Percentiles rank a stretch among this genome's conserved stretches.
Conservation (phyloP, 805 yeast species). For the Sugiyamaella lignohabitans region DNA sequence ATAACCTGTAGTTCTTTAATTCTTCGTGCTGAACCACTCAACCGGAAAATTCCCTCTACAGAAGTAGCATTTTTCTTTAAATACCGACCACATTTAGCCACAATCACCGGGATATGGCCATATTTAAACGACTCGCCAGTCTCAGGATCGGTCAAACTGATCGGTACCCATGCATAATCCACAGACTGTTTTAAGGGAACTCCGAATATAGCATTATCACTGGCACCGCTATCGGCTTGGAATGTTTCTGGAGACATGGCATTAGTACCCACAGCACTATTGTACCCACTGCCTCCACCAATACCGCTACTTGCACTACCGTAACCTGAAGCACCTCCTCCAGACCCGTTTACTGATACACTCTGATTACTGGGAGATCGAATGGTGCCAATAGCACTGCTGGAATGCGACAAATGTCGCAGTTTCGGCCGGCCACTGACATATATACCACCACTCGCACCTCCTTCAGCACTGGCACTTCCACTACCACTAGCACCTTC, state of each 20-base stretch:
- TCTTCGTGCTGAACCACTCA: constrained; percentile 86
- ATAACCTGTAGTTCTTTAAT: constrained; percentile 77
- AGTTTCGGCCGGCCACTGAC: constrained; percentile 27
- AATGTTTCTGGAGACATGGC: not conserved
- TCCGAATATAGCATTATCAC: constrained; percentile 55
- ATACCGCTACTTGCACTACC: not conserved
- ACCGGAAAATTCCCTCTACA: constrained; percentile 87
- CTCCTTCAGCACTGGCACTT: too few species aligned
- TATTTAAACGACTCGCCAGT: constrained; percentile 60
- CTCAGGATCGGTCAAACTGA: constrained; percentile 50
- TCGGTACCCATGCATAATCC: constrained; percentile 67
- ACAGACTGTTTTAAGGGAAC: constrained; percentile 68
- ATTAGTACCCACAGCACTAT: not conserved
- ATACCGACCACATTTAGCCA: constrained; percentile 91
- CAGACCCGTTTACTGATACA: not conserved
- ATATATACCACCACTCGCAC: too few species aligned
- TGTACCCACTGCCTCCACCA: not conserved
- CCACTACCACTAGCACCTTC: constrained; percentile 1
- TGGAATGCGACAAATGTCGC: constrained; percentile 35
- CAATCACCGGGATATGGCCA: constrained; percentile 86
- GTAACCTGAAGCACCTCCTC: too few species aligned
- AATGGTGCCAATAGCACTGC: constrained; percentile 21
- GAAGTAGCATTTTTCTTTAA: constrained; percentile 63
- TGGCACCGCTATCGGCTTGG: constrained; percentile 2
- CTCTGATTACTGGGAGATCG: not conserved